phyloP scores from a whole-genome alignment of 176 grass and related monocot species.

The Triticum turgidum region DNA sequence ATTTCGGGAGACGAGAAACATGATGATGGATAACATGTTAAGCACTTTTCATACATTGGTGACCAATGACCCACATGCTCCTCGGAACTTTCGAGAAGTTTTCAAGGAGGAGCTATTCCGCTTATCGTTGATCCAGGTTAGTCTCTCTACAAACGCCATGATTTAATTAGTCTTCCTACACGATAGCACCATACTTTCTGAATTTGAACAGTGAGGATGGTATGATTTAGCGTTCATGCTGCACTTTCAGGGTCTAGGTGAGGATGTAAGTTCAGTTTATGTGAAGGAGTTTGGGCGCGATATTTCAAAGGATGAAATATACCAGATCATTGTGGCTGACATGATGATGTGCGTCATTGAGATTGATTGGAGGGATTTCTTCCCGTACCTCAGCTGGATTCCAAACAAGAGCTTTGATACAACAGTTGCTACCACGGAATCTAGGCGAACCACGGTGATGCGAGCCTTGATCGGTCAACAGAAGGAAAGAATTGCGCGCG shows the following conservation, averaged over 20 bases:
- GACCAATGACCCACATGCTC: conserved; percentile 37
- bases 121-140: conserved; percentile 69
- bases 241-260: conserved; percentile 57
- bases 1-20: conserved; percentile 47
- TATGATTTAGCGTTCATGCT: neutral
- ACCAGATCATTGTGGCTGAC: conserved; percentile 53
- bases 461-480: conserved; percentile 61
- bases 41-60: conserved; percentile 32
- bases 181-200: neutral
- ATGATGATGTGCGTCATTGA: conserved; percentile 69
- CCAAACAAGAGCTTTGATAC: conserved; percentile 68
- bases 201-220: neutral
- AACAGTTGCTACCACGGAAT: conserved; percentile 37
- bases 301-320: conserved; percentile 56
- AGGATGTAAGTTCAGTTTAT: conserved; percentile 61
- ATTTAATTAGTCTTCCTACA: neutral
- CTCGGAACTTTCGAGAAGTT: conserved; percentile 56
- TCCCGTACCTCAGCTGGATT: conserved; percentile 77
- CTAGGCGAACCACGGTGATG: conserved; percentile 44
- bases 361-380: conserved; percentile 95
- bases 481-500: conserved; percentile 50
- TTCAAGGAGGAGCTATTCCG: conserved; percentile 69
- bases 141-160: neutral
- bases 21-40: conserved; percentile 57
- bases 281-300: conserved; percentile 65